Evolutionary conservation across 2,329 filamentous ascomycete genomes (phyloP), one percentile per base, ranked within the genome.

Genomic region (Botrytis cinerea): DNA sequence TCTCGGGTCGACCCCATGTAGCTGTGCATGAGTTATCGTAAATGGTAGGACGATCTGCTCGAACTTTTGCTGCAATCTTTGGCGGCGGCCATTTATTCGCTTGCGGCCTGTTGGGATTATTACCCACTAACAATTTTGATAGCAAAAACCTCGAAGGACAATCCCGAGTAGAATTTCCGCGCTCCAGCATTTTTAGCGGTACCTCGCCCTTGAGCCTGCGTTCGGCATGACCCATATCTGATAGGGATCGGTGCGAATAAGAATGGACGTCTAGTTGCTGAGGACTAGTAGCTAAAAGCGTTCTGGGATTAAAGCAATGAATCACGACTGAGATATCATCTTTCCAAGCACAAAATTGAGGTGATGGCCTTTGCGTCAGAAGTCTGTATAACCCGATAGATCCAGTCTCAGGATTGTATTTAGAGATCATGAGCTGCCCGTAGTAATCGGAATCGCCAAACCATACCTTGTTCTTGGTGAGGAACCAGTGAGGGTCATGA

Each of bases 401-500:
- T 25, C 91, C 92, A 61, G 89, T 86, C 6, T 88, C 83, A 63
- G 90, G 87, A 80, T 97, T 90, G 79, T 94, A 98, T 20, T 63
- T 73, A 8, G 71, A 40, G 25, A 68, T 68, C 9, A 57, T 28
- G 7, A 68, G n/a, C n/a, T 57, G 46, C 14, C 66, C 66, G 66
- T 57, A 68, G 28, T 91, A 66, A 93, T 86, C 45, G 90, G 87
- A 2, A 85, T 97, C 93, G 74, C 90, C 88, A 79, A 97, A 95
- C 95, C 95, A 98, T 76, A 98, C 85, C 82, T 93, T 95, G 80
- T 93, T 86, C 70, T 88, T 89, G 0, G 93, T 86, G 1, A 98
- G 85, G 79, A 97, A 97, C 95, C 95, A 98, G 78, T 91, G 89
- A 0, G 92, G 91, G 76, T 96, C 88, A 80, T 96, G 92, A 32